Conservation (phyloP, 495 filamentous ascomycete species). For the Penicillium parvum region DNA sequence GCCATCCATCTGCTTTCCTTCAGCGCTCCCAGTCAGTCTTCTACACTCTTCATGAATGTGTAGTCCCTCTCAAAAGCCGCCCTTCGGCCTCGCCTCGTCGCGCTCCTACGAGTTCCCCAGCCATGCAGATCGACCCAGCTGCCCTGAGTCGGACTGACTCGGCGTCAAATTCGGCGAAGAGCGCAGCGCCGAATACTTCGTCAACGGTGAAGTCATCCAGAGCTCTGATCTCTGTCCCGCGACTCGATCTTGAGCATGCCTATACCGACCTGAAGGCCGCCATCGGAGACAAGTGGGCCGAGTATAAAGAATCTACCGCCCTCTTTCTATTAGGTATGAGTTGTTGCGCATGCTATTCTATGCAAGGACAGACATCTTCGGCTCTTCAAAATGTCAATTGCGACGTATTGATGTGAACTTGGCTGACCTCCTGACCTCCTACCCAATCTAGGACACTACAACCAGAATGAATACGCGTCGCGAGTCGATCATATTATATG, state of each 20-base stretch:
- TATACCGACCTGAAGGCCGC: constrained; percentile 80
- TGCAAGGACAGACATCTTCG: background rate
- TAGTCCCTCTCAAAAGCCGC: constrained; percentile 28
- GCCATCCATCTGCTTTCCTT: constrained; percentile 7
- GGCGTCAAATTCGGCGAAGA: constrained; percentile 55
- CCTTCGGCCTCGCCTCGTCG: constrained; percentile 45
- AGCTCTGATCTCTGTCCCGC: constrained; percentile 64
- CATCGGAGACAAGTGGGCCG: constrained; percentile 80
- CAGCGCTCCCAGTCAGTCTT: background rate
- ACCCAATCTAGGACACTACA: constrained; percentile 61
- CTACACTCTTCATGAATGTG: constrained; percentile 38
- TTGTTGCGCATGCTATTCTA: constrained; percentile 6
- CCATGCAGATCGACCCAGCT: constrained; percentile 84
- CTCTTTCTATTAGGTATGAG: constrained; percentile 76
- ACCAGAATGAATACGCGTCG: constrained; percentile 76
- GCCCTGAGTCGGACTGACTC: constrained; percentile 70
- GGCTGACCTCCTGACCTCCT: constrained; percentile 19
- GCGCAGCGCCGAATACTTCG: constrained; percentile 53
- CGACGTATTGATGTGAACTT: constrained; percentile 8
- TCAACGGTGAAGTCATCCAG: constrained; percentile 52
- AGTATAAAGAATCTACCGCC: constrained; percentile 79
- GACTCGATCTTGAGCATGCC: constrained; percentile 85
- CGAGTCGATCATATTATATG: constrained; percentile 70
- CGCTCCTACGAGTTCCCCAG: constrained; percentile 37
- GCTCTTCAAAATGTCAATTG: background rate